Evolutionary conservation across 139 green algal species (phyloP).

Genomic region (Chlorella sorokiniana): DNA sequence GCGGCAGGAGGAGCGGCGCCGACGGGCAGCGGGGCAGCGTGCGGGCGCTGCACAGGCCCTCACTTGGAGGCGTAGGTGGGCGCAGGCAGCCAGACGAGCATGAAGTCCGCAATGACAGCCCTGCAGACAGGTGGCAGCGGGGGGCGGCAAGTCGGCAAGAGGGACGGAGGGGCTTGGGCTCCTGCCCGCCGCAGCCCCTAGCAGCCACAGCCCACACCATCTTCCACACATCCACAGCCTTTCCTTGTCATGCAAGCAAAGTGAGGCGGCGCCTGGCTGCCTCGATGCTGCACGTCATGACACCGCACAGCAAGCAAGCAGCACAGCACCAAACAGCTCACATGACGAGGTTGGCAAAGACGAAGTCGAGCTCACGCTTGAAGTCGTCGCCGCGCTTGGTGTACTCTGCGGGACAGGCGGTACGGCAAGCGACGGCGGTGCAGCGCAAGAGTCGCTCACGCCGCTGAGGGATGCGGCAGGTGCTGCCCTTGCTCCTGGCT

Average conservation of each 20-base stretch:
- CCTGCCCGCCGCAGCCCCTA: too few relatives aligned
- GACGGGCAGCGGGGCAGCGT: neutral
- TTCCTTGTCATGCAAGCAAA: too few relatives aligned
- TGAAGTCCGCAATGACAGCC: conserved; percentile 97
- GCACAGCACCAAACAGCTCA: neutral
- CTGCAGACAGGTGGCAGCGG: neutral
- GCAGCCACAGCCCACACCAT: too few relatives aligned
- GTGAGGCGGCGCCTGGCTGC: neutral
- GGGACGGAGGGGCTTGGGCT: too few relatives aligned
- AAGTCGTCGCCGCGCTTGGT: conserved; percentile 75
- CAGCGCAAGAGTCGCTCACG: too few relatives aligned
- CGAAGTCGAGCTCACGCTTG: conserved; percentile 84
- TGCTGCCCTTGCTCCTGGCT: too few relatives aligned
- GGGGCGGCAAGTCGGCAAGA: neutral
- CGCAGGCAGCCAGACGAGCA: conserved; percentile 98
- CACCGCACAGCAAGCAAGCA: neutral
- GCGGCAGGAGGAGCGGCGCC: neutral
- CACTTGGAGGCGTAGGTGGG: conserved; percentile 77
- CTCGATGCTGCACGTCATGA: neutral
- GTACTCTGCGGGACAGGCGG: conserved; percentile 84
- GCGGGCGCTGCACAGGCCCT: too few relatives aligned
- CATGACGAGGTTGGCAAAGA: conserved; percentile 96
- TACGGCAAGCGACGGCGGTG: too few relatives aligned
- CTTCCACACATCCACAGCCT: too few relatives aligned
- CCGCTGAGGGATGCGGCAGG: too few relatives aligned